Conservation (phyloP, 2,329 filamentous ascomycete genomes). For the Amauroascus niger region DNA sequence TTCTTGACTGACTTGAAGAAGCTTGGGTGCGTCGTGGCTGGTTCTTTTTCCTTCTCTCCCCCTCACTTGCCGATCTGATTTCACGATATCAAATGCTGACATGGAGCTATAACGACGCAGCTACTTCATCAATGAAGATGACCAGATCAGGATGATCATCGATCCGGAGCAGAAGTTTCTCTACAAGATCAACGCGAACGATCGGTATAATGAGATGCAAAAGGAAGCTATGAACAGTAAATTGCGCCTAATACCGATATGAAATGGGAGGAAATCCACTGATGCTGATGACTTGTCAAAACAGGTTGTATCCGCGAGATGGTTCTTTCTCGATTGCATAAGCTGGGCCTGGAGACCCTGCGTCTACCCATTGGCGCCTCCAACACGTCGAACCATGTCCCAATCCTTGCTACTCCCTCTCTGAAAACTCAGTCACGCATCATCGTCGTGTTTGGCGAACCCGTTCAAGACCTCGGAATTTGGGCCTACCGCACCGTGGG, state of each 20-base stretch:
- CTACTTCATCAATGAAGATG: slow-evolving; percentile 66
- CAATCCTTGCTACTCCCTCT: slow-evolving; percentile 56
- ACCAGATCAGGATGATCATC: slow-evolving; percentile 62
- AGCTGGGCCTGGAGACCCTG: slow-evolving; percentile 50
- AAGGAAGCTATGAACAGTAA: slow-evolving; percentile 64
- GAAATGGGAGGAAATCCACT: not conserved
- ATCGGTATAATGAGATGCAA: slow-evolving; percentile 67
- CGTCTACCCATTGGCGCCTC: slow-evolving; percentile 51
- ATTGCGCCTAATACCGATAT: slow-evolving; percentile 8
- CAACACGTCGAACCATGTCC: slow-evolving; percentile 49
- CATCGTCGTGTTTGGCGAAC: slow-evolving; percentile 65
- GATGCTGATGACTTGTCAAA: not conserved
- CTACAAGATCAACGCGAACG: slow-evolving; percentile 62
- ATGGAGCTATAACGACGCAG: slow-evolving; percentile 35
- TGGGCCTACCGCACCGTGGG: slow-evolving; percentile 60
- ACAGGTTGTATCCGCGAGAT: slow-evolving; percentile 54
- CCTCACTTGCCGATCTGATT: too few species aligned
- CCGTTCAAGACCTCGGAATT: slow-evolving; percentile 61
- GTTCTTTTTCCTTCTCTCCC: not conserved
- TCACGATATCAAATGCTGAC: not conserved
- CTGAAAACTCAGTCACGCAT: slow-evolving; percentile 52
- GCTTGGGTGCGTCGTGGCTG: slow-evolving; percentile 52
- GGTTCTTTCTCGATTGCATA: slow-evolving; percentile 52
- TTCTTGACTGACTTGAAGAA: slow-evolving; percentile 57
- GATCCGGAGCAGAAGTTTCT: slow-evolving; percentile 62